A percentile compares a stretch with the other conserved stretches of the same genome.
Conservation (phyloP, 2,329 filamentous ascomycete genomes). For the Phoma herbarum region DNA sequence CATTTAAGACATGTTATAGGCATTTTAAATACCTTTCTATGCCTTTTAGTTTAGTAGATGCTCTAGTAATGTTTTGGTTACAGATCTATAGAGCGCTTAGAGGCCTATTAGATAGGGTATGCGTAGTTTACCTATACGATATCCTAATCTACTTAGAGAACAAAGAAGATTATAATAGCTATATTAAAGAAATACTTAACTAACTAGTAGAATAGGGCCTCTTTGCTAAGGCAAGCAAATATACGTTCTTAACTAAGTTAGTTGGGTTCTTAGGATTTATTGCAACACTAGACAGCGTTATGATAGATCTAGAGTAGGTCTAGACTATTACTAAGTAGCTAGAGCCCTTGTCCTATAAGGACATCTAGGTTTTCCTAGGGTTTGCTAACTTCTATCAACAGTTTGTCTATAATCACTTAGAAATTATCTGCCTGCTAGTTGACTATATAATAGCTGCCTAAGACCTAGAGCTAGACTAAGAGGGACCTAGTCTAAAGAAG, state of each 20-base stretch:
- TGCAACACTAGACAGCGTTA: no score
- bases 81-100: neutral
- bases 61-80: neutral
- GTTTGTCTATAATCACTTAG: neutral
- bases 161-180: neutral
- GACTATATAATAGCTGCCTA: slow-evolving; percentile 4
- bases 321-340: neutral
- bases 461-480: no score
- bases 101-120: neutral
- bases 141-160: neutral
- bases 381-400: neutral
- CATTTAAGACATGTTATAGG: neutral
- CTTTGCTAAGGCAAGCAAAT: no score
- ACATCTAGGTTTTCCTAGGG: neutral
- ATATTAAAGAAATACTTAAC: neutral
- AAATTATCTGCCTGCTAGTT: neutral
- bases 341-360: neutral
- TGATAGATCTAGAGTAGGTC: no score
- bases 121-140: no score
- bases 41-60: no score
- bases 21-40: neutral
- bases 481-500: no score
- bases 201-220: no score
- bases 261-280: no score
- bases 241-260: no score